Percentiles rank a stretch among this genome's conserved stretches.
phyloP scores from a whole-genome alignment of 2,329 filamentous ascomycete genomes.

The Ophiostoma perfectum region DNA sequence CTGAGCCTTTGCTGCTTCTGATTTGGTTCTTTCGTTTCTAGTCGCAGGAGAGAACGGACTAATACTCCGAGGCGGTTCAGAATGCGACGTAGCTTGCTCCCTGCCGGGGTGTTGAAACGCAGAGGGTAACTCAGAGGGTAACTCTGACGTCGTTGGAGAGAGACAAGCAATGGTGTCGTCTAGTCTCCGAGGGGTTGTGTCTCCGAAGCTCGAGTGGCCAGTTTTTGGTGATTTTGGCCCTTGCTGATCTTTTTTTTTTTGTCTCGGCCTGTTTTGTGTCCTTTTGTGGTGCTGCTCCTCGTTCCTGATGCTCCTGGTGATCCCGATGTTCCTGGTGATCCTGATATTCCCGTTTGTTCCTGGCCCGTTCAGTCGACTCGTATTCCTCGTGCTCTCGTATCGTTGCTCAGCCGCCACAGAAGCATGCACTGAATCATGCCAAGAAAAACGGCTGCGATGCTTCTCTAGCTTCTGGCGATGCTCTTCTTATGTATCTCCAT shows the following conservation, averaged over 20 bases:
- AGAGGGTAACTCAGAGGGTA: slow-evolving; percentile 9
- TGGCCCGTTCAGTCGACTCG: background rate
- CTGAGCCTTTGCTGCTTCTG: background rate
- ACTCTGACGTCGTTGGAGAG: slow-evolving; percentile 18
- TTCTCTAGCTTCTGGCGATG: background rate
- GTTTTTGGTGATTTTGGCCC: background rate
- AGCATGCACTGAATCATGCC: background rate
- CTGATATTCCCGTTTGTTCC: background rate
- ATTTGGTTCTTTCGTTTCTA: background rate
- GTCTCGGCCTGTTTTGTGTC: slow-evolving; percentile 1
- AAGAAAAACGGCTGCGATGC: background rate
- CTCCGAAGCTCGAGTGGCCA: background rate
- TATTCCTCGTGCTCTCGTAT: background rate
- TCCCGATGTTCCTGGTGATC: background rate
- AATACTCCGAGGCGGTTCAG: background rate
- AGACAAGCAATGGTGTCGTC: background rate
- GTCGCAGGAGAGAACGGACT: background rate
- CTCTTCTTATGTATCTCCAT: slow-evolving; percentile 3
- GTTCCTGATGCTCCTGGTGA: background rate
- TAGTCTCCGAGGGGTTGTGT: background rate
- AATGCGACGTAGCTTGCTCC: slow-evolving; percentile 15
- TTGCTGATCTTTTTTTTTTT: background rate
- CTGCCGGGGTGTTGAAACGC: slow-evolving; percentile 15
- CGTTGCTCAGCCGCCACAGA: background rate
- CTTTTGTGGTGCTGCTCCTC: background rate